phyloP scores from a whole-genome alignment of 257 asterid genomes.

The Scutellaria galericulata region DNA sequence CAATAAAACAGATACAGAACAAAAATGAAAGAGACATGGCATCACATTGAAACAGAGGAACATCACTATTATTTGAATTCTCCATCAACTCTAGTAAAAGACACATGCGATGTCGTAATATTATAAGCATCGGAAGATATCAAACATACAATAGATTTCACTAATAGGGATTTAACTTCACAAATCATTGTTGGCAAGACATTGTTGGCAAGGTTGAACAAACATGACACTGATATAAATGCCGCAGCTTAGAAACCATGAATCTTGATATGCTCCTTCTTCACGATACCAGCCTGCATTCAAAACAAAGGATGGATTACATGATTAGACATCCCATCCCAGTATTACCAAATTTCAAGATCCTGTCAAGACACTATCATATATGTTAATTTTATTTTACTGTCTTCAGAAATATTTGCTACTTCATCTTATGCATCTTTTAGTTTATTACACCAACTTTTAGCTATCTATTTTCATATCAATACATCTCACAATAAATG shows the following conservation, averaged over 20 bases:
- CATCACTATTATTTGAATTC: background rate
- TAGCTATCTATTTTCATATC: background rate
- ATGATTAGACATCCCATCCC: background rate
- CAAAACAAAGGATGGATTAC: background rate
- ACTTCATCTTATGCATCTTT: background rate
- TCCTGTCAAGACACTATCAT: background rate
- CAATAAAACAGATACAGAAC: background rate
- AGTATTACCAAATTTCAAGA: background rate
- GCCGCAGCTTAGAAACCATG: constrained; percentile 51
- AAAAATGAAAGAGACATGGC: background rate
- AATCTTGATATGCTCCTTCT: constrained; percentile 54
- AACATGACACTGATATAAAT: background rate
- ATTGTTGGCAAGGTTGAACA: constrained; percentile 14
- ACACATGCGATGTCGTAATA: background rate
- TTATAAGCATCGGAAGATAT: background rate
- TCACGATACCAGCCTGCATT: constrained; percentile 49
- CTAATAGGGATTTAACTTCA: background rate
- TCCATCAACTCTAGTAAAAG: background rate
- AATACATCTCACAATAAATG: background rate
- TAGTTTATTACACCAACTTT: background rate
- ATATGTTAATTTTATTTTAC: background rate
- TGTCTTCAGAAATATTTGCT: background rate
- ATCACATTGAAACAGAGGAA: background rate
- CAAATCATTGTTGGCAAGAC: constrained; percentile 18
- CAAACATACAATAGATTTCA: constrained; percentile 15